Conservation (phyloP, 768 basidiomycete species). For the Leucosporidium yakuticum region DNA sequence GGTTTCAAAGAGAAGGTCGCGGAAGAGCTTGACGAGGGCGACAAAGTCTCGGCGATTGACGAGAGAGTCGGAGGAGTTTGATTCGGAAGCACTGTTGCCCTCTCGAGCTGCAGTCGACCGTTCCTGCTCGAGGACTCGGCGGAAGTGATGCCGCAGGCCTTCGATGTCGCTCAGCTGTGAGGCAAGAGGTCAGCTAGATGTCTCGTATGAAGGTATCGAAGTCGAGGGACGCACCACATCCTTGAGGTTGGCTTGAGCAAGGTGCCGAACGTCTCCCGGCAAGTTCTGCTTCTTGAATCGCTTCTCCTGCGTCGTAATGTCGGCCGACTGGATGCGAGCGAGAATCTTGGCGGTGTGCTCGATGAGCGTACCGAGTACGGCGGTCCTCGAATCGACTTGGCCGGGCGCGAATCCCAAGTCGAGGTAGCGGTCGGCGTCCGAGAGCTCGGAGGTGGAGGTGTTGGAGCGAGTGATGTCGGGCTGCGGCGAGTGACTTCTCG, state of each 20-base stretch:
- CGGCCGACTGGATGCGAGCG: slow-evolving; percentile 61
- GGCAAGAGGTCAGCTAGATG: not conserved
- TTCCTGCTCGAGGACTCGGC: slow-evolving; percentile 67
- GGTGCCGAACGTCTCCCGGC: slow-evolving; percentile 69
- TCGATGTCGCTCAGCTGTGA: slow-evolving; percentile 52
- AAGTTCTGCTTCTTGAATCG: slow-evolving; percentile 87
- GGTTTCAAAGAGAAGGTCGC: slow-evolving; percentile 75
- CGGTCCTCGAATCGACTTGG: slow-evolving; percentile 32
- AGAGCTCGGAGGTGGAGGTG: slow-evolving; percentile 13
- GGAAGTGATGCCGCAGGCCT: slow-evolving; percentile 66
- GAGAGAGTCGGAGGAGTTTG: not conserved
- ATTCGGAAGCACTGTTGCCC: not conserved
- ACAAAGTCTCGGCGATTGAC: slow-evolving; percentile 74
- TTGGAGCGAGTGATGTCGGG: slow-evolving; percentile 1
- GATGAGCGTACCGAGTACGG: slow-evolving; percentile 43
- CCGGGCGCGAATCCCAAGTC: not conserved
- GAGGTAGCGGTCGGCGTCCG: slow-evolving; percentile 2
- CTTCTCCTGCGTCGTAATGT: slow-evolving; percentile 78
- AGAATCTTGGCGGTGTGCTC: slow-evolving; percentile 59
- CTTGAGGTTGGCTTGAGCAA: slow-evolving; percentile 74
- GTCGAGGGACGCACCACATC: slow-evolving; percentile 52
- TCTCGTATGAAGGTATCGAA: not conserved
- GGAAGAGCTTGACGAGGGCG: slow-evolving; percentile 71
- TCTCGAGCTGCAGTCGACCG: slow-evolving; percentile 46
- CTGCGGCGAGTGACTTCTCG: too few species aligned